phyloP scores from a whole-genome alignment of 768 basidiomycete genomes.

The Candolleomyces eurysporus region DNA sequence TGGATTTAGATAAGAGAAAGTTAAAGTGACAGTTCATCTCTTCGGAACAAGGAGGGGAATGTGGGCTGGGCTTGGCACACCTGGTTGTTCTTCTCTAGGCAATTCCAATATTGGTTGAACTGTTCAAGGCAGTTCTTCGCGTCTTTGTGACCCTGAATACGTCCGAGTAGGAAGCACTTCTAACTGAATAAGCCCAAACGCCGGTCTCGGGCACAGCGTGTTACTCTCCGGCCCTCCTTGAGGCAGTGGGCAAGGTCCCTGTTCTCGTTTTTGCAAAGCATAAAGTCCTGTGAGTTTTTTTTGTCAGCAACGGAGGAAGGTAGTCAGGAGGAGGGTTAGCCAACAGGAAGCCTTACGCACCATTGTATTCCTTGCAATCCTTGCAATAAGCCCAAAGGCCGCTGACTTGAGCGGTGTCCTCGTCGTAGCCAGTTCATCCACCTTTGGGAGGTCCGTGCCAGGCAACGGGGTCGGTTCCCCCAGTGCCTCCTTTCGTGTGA shows the following conservation, averaged over 20 bases:
- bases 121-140: no score
- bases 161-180: no score
- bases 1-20: not conserved
- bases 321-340: not conserved
- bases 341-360: constrained; percentile 59
- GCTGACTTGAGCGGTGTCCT: no score
- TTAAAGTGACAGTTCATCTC: not conserved
- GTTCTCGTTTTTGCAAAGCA: constrained; percentile 96
- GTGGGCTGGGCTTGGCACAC: no score
- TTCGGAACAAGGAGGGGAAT: no score
- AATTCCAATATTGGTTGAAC: no score
- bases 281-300: constrained; percentile 41
- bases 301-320: not conserved
- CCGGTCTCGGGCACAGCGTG: constrained; percentile 84
- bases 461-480: constrained; percentile 69
- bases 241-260: constrained; percentile 90
- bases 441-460: constrained; percentile 62
- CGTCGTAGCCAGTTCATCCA: constrained; percentile 85
- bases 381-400: constrained; percentile 90
- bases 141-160: no score
- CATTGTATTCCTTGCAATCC: constrained; percentile 96
- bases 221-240: constrained; percentile 94
- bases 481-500: constrained; percentile 45
- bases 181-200: no score
- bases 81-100: no score